These are phyloP conservation scores for Trametopsis cervina DNA, from an alignment of 768 basidiomycete genomes.

Conservation along the genomic window DNA sequence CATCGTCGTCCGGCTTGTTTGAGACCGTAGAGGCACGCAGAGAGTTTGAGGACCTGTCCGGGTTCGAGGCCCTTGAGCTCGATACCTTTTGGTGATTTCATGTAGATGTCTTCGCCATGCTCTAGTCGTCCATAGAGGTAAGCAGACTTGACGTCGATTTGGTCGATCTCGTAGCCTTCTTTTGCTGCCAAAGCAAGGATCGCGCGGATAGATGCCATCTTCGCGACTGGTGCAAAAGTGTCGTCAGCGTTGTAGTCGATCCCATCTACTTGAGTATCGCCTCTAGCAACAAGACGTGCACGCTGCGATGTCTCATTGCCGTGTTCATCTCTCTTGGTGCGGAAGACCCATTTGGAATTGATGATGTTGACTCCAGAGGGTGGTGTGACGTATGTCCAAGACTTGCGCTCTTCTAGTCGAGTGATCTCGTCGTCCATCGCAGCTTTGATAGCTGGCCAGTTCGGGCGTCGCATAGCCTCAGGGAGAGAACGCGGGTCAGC, in stretches of 20 bases:
- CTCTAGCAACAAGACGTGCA: conserved; percentile 17
- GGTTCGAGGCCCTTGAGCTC: background rate
- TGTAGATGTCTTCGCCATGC: conserved; percentile 11
- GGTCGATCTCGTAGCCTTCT: conserved; percentile 21
- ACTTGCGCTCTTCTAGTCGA: background rate
- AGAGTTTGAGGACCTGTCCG: background rate
- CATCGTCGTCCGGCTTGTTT: conserved; percentile 11
- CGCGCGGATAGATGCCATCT: conserved; percentile 20
- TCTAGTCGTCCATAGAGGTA: conserved; percentile 18
- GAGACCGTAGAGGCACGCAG: background rate
- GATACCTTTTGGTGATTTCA: conserved; percentile 8
- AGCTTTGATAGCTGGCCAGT: background rate
- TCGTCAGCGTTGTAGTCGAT: conserved; percentile 17
- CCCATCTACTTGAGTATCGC: conserved; percentile 24
- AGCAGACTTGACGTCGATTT: conserved; percentile 27
- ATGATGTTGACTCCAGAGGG: conserved; percentile 1
- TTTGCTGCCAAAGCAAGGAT: conserved; percentile 23
- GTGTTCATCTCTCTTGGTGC: background rate
- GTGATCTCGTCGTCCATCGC: conserved; percentile 2
- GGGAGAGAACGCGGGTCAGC: too few relatives aligned
- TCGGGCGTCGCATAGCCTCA: too few relatives aligned
- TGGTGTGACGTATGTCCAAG: conserved; percentile 1
- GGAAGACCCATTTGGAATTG: background rate
- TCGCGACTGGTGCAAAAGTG: conserved; percentile 24
- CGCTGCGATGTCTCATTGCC: background rate